Percentiles rank a stretch among this genome's conserved stretches.
Conservation (phyloP, 495 filamentous ascomycete genomes). For the Evernia prunastri region DNA sequence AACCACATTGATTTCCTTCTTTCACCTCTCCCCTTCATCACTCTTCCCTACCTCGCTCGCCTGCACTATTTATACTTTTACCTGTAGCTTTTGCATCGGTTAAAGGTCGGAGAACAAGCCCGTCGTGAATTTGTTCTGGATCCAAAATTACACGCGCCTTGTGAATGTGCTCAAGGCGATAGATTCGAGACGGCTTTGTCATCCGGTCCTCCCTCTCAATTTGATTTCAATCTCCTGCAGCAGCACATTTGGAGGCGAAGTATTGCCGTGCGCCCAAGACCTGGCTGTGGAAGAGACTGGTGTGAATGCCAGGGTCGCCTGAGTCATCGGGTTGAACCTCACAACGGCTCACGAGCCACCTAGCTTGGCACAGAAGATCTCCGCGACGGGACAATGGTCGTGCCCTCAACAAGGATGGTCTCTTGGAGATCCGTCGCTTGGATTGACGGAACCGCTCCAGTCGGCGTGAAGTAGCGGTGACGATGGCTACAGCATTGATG, state of each 20-base stretch:
- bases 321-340: background rate
- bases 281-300: background rate
- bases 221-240: background rate
- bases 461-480: constrained; percentile 38
- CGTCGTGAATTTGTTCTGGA: background rate
- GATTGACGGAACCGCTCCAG: constrained; percentile 23
- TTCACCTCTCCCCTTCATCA: too few relatives aligned
- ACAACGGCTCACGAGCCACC: background rate
- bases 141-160: background rate
- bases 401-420: background rate
- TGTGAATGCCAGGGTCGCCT: background rate
- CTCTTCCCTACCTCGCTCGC: background rate
- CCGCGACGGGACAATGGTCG: background rate
- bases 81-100: background rate
- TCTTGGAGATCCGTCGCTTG: background rate
- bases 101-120: background rate
- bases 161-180: background rate
- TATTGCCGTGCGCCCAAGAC: background rate
- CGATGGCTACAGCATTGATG: constrained; percentile 35
- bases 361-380: background rate
- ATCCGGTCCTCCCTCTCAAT: background rate
- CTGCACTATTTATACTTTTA: too few relatives aligned
- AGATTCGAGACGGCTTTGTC: background rate
- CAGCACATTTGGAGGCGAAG: background rate
- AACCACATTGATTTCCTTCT: too few relatives aligned